These are phyloP conservation scores for Paraphoma chrysanthemicola DNA, from an alignment of 2,329 filamentous ascomycete genomes.

Conservation along the genomic window DNA sequence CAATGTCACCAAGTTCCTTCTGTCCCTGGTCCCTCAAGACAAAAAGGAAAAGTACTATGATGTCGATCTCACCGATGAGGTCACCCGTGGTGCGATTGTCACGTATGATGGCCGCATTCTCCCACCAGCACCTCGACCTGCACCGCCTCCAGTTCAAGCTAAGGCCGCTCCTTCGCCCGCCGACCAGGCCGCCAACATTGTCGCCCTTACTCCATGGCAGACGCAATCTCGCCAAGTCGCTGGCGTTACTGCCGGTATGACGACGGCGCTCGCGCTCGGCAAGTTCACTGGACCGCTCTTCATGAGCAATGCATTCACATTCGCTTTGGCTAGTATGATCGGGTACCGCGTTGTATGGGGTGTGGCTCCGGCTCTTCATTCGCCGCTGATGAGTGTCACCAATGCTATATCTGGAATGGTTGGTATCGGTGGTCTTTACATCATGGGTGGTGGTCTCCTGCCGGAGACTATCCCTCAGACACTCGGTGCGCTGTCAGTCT, in stretches of 20 bases:
- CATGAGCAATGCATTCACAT: slow-evolving; percentile 88
- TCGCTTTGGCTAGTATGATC: slow-evolving; percentile 82
- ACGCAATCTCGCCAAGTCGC: slow-evolving; percentile 78
- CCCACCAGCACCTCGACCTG: slow-evolving; percentile 75
- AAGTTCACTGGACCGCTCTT: slow-evolving; percentile 81
- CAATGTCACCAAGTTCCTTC: slow-evolving; percentile 87
- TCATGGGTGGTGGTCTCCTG: slow-evolving; percentile 76
- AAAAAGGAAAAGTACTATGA: slow-evolving; percentile 82
- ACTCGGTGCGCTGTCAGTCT: slow-evolving; percentile 79
- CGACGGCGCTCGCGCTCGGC: slow-evolving; percentile 74
- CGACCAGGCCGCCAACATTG: slow-evolving; percentile 59
- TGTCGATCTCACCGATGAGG: slow-evolving; percentile 81
- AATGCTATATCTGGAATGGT: slow-evolving; percentile 93
- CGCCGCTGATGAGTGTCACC: slow-evolving; percentile 89
- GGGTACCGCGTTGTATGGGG: slow-evolving; percentile 91
- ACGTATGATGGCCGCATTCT: slow-evolving; percentile 79
- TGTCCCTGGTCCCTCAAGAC: slow-evolving; percentile 80
- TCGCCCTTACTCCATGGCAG: slow-evolving; percentile 82
- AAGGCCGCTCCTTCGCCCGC: slow-evolving; percentile 46
- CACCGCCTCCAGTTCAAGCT: slow-evolving; percentile 63
- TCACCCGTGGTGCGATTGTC: slow-evolving; percentile 84
- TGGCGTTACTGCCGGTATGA: slow-evolving; percentile 78
- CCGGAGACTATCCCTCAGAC: slow-evolving; percentile 74
- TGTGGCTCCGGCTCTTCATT: slow-evolving; percentile 81
- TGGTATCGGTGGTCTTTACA: slow-evolving; percentile 85